Evolutionary conservation across 345 rosid species (phyloP), one percentile per base, ranked within the genome.

Genomic region (Fremontodendron californicum): DNA sequence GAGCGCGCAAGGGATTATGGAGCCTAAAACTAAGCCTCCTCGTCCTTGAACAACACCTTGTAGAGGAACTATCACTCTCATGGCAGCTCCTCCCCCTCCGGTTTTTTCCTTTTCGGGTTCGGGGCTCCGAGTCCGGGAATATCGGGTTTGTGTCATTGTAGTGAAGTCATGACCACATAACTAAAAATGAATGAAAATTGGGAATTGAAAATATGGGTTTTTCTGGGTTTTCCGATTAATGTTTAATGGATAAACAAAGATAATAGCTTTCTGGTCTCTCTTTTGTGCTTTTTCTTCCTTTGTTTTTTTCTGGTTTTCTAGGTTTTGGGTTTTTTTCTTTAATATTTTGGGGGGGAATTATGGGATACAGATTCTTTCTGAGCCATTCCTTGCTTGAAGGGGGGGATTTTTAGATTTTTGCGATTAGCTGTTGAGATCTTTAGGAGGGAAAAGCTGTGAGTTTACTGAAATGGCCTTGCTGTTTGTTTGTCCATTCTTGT

Each of bases 11-110:
- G 99, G 98, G 48, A 95, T 93, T 54, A 92, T 92, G 45, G 97
- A 90, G 75, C 99, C 99, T 46, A 95, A 74, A 69, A 95, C 85
- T n/a, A 95, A 83, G 4, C 98, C 99, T 12, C 98, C 98, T 35
- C 99, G 83, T 15, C 97, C 98, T 70, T 95, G 99, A 65, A 93
- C 98, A 25, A 95, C 85, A 2, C 98, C 99, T 75, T 95, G 99
- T 70, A 95, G 82, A 2, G 99, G 99, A 54, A 95, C 97, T 35
- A 95, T 93, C 35, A 95, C 86, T 78, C 98, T 90, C 99, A 95
- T 95, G 85, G 87, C 98, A 37, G 96, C 88, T 46, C 93, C 84
- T 29, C 89, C 85, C 19, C 85, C 72, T 9, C 61, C 31, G 40
- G 66, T n/a, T 21, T 52, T 83, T 42, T 81, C 81, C 27, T 84